Conservation (phyloP, 371 early-diverging fungal genomes). For the Lichtheimia hyalospora region DNA sequence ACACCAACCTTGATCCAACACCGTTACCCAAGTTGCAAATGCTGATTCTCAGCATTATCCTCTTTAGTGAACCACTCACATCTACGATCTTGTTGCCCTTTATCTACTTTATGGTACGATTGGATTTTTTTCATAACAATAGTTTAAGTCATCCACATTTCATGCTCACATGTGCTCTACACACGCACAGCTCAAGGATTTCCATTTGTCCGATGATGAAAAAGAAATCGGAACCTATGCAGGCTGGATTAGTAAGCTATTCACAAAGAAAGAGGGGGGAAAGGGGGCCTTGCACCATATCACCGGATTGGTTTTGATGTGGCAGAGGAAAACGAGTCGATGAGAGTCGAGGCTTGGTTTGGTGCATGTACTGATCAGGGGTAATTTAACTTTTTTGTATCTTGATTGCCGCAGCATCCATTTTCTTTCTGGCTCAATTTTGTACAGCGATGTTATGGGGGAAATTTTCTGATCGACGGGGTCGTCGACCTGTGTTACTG, state of each 20-base stretch:
- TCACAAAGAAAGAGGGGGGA: background rate
- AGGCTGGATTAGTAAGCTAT: constrained; percentile 55
- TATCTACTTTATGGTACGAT: constrained; percentile 60
- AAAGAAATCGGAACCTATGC: constrained; percentile 69
- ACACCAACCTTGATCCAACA: constrained; percentile 14
- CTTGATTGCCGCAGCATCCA: constrained; percentile 26
- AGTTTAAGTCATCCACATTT: background rate
- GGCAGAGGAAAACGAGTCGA: no score
- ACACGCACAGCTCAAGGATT: constrained; percentile 49
- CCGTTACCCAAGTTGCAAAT: constrained; percentile 58
- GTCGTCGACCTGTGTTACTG: constrained; percentile 81
- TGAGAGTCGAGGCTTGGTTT: no score
- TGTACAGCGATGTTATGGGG: constrained; percentile 60
- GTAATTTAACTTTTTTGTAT: background rate
- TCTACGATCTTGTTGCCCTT: constrained; percentile 70
- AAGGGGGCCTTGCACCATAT: no score
- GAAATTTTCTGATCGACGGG: constrained; percentile 60
- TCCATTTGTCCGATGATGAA: constrained; percentile 59
- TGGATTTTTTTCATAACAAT: background rate
- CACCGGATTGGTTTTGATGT: no score
- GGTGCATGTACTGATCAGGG: no score
- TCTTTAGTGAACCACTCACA: constrained; percentile 66
- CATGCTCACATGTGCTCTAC: background rate
- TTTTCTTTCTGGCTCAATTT: constrained; percentile 60
- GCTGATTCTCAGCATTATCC: constrained; percentile 57